phyloP scores from a whole-genome alignment of 1,139 yeast species.

The Geotrichum bryndzae region DNA sequence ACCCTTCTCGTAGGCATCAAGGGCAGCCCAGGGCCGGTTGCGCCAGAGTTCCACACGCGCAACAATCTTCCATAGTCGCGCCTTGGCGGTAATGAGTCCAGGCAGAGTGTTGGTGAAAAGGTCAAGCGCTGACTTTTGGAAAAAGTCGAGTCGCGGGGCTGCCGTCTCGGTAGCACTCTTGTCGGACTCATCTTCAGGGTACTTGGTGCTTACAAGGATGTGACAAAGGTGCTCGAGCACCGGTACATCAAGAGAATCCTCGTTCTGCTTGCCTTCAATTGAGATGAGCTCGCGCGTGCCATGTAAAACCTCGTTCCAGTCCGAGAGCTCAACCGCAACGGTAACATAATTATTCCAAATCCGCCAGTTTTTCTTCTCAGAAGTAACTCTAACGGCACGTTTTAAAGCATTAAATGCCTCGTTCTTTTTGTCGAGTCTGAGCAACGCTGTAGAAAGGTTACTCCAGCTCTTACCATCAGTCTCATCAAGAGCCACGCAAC shows the following conservation, averaged over 20 bases:
- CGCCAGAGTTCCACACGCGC: conserved; percentile 88
- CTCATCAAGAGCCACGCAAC: conserved; percentile 85
- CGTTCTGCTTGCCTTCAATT: conserved; percentile 51
- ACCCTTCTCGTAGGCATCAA: conserved; percentile 83
- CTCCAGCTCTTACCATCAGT: conserved; percentile 86
- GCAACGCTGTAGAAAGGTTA: conserved; percentile 78
- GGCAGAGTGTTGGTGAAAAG: conserved; percentile 65
- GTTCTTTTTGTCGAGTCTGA: conserved; percentile 55
- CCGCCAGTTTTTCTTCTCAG: conserved; percentile 70
- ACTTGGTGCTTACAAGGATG: conserved; percentile 50
- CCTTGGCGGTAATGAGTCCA: conserved; percentile 57
- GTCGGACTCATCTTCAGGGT: conserved; percentile 36
- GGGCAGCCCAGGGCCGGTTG: conserved; percentile 76
- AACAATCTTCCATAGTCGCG: conserved; percentile 77
- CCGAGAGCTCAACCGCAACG: conserved; percentile 72
- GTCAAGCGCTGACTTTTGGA: conserved; percentile 62
- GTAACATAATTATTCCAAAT: conserved; percentile 82
- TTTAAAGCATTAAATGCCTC: conserved; percentile 82
- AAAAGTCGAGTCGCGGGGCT: conserved; percentile 24
- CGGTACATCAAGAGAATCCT: conserved; percentile 66
- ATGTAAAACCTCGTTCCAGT: conserved; percentile 80
- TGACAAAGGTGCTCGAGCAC: conserved; percentile 71
- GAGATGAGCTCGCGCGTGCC: conserved; percentile 64
- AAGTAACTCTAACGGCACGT: conserved; percentile 65
- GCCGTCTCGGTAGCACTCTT: conserved; percentile 24